phyloP scores from a whole-genome alignment of 2,329 filamentous ascomycete genomes.

The Madurella mycetomatis region DNA sequence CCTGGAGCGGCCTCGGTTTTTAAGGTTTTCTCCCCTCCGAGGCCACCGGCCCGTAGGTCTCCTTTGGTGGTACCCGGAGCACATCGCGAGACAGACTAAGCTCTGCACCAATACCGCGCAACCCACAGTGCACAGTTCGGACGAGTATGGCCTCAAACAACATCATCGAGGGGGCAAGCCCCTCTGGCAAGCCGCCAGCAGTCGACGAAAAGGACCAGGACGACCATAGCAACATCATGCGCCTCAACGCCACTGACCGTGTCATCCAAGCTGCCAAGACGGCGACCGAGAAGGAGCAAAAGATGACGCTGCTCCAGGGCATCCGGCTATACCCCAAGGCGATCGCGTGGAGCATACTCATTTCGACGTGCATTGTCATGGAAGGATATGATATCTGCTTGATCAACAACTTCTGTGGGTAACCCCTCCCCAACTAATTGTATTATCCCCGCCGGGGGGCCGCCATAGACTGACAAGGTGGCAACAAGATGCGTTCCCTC shows the following conservation, averaged over 20 bases:
- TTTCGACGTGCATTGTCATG: slow-evolving; percentile 90
- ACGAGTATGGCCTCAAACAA: slow-evolving; percentile 14
- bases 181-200: neutral
- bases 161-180: neutral
- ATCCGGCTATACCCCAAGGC: slow-evolving; percentile 83
- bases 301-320: slow-evolving; percentile 70
- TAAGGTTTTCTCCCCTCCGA: neutral
- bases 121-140: neutral
- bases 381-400: slow-evolving; percentile 82
- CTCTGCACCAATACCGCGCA: neutral
- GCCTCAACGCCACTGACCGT: slow-evolving; percentile 29
- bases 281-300: slow-evolving; percentile 59
- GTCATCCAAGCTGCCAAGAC: slow-evolving; percentile 43
- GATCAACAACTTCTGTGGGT: slow-evolving; percentile 71
- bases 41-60: neutral
- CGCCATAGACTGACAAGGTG: slow-evolving; percentile 11
- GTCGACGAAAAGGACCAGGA: slow-evolving; percentile 14
- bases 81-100: no score
- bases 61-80: no score
- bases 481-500: slow-evolving; percentile 45
- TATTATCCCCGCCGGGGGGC: neutral
- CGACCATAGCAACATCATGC: slow-evolving; percentile 14
- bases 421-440: neutral
- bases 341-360: slow-evolving; percentile 74
- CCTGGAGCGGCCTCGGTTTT: neutral